Conservation (phyloP, 345 rosid genomes). For the Dovyalis caffra region DNA sequence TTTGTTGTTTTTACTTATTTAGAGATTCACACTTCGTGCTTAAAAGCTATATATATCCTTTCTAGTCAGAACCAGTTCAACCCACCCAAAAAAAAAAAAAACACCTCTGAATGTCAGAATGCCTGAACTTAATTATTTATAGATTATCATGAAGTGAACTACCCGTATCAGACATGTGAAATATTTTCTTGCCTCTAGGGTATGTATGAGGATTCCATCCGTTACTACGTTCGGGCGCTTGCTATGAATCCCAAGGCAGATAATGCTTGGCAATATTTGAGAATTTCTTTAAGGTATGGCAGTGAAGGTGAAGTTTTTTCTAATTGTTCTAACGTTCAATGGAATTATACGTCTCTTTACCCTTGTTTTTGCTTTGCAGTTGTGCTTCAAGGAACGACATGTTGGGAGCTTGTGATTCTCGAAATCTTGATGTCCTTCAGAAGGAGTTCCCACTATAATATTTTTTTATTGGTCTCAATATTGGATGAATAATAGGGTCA, state of each 20-base stretch:
- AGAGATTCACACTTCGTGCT: neutral
- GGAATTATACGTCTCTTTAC: neutral
- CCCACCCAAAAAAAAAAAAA: no score
- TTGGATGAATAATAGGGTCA: neutral
- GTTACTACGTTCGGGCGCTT: constrained; percentile 94
- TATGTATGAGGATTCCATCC: constrained; percentile 84
- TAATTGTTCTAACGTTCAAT: neutral
- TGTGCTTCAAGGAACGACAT: constrained; percentile 82
- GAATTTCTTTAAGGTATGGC: constrained; percentile 83
- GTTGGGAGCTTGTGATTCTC: constrained; percentile 88
- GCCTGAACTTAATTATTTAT: neutral
- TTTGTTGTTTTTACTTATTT: neutral
- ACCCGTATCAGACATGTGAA: neutral
- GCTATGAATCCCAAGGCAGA: constrained; percentile 99
- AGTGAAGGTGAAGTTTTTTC: neutral
- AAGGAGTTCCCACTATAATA: constrained; percentile 80
- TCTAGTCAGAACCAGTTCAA: neutral
- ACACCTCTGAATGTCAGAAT: neutral
- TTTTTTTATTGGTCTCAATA: neutral
- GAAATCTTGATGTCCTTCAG: constrained; percentile 83
- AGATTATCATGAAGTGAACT: neutral
- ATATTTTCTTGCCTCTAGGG: constrained; percentile 47
- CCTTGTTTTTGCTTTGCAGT: constrained; percentile 36
- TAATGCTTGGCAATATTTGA: constrained; percentile 97
- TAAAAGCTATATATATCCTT: neutral